Conservation (phyloP, 192 early-diverging fungal genomes). For the Gryganskiella cystojenkinii region DNA sequence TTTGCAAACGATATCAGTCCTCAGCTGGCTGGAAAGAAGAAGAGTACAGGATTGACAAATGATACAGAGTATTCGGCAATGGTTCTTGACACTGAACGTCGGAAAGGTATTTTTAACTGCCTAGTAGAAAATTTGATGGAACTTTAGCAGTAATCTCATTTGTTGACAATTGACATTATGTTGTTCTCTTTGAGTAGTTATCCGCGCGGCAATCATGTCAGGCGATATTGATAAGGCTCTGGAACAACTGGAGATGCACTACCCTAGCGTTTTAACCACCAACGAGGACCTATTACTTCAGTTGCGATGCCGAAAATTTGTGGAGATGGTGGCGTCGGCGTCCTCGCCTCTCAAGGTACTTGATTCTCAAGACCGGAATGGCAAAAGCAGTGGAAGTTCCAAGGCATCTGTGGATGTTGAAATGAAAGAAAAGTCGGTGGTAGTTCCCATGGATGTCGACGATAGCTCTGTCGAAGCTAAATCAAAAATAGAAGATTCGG, state of each 20-base stretch:
- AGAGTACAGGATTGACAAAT: neutral
- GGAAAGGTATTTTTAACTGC: conserved; percentile 26
- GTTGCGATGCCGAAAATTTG: conserved; percentile 86
- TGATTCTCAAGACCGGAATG: conserved; percentile 16
- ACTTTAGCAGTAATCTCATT: neutral
- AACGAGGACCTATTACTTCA: conserved; percentile 78
- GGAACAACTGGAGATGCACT: conserved; percentile 69
- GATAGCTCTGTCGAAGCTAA: too few species aligned
- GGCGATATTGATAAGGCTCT: conserved; percentile 86
- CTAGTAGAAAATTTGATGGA: neutral
- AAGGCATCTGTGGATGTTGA: conserved; percentile 49
- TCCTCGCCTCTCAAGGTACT: conserved; percentile 33
- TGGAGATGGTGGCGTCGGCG: conserved; percentile 78
- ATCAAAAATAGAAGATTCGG: neutral
- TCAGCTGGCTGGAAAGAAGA: conserved; percentile 1
- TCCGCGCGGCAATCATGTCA: conserved; percentile 61
- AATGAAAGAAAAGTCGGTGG: conserved; percentile 20
- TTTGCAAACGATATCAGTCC: conserved; percentile 58
- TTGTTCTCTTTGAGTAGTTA: conserved; percentile 49
- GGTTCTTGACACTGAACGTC: conserved; percentile 26
- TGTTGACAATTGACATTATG: neutral
- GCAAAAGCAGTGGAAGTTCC: neutral
- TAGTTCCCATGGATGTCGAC: conserved; percentile 53
- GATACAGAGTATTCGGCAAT: neutral
- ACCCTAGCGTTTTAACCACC: conserved; percentile 71